Percentiles rank a stretch among this genome's conserved stretches.
Evolutionary conservation across 306 rosid species (phyloP).

Genomic region (Ormosia emarginata): DNA sequence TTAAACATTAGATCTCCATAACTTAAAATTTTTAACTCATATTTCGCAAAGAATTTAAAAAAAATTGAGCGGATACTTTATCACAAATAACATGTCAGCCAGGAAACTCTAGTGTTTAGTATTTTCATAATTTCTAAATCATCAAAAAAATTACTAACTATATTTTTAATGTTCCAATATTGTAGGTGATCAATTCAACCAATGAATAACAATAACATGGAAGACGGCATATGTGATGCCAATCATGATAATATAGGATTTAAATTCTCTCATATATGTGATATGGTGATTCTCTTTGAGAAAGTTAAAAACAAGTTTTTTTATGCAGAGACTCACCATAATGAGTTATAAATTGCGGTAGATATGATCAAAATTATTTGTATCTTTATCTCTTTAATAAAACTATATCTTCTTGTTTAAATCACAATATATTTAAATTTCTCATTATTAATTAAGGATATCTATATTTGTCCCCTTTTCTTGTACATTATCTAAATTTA

Average conservation of each 20-base stretch:
- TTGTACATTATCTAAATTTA: background rate
- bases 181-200: conserved; percentile 30
- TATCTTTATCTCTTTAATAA: too few relatives aligned
- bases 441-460: background rate
- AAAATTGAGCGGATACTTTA: background rate
- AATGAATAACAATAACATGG: background rate
- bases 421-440: background rate
- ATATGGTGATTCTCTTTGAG: too few relatives aligned
- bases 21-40: too few relatives aligned
- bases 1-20: too few relatives aligned
- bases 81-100: background rate
- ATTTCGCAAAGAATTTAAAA: background rate
- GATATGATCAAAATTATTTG: too few relatives aligned
- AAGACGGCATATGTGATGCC: background rate
- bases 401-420: too few relatives aligned
- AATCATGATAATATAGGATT: background rate
- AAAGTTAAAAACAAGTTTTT: too few relatives aligned
- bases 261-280: too few relatives aligned
- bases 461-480: background rate
- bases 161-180: background rate
- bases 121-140: background rate
- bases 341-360: too few relatives aligned
- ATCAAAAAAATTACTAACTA: background rate
- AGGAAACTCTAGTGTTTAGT: background rate
- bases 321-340: too few relatives aligned